Evolutionary conservation across 331 rosid species (phyloP).

Genomic region (Erythrophleum ivorense): DNA sequence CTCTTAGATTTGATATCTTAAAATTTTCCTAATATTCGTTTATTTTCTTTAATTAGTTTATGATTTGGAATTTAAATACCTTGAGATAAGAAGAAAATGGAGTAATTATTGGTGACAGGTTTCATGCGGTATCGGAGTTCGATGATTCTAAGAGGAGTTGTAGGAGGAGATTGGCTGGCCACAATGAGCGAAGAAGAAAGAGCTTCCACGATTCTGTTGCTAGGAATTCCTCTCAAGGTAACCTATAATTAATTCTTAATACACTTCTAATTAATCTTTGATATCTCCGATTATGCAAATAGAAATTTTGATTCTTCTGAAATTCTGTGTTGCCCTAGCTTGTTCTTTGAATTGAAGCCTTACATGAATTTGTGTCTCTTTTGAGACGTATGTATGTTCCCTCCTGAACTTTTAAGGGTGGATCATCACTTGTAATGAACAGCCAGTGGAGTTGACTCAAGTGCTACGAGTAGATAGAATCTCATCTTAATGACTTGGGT

Average conservation of each 20-base stretch:
- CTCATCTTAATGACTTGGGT: too few relatives aligned
- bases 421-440: too few relatives aligned
- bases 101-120: constrained; percentile 52
- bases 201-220: constrained; percentile 69
- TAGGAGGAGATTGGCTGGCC: constrained; percentile 93
- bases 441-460: too few relatives aligned
- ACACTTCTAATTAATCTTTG: background rate
- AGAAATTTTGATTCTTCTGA: background rate
- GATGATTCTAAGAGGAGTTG: constrained; percentile 95
- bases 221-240: constrained; percentile 68
- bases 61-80: background rate
- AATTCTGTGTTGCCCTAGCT: too few relatives aligned
- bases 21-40: too few relatives aligned
- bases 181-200: constrained; percentile 94
- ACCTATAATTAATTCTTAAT: constrained; percentile 6
- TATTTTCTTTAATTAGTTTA: background rate
- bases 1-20: too few relatives aligned
- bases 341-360: too few relatives aligned
- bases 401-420: too few relatives aligned
- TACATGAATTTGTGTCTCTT: too few relatives aligned
- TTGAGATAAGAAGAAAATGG: background rate
- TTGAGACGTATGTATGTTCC: too few relatives aligned
- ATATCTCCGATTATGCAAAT: background rate
- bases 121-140: constrained; percentile 84
- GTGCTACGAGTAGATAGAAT: too few relatives aligned